phyloP scores from a whole-genome alignment of 805 yeast species.

The Maudiozyma bulderi region DNA sequence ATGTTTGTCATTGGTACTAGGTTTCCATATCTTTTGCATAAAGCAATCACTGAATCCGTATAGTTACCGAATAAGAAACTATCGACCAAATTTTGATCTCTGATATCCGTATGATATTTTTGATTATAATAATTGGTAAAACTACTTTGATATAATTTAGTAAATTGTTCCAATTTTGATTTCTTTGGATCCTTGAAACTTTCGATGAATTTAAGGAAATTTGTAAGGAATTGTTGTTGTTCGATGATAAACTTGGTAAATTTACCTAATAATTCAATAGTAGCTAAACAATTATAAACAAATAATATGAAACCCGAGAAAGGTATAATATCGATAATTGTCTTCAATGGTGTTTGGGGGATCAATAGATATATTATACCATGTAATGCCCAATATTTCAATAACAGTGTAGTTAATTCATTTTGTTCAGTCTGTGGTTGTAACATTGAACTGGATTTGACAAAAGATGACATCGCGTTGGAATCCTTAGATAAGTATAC shows the following conservation, averaged over 20 bases:
- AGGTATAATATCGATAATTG: slow-evolving; percentile 9
- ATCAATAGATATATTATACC: slow-evolving; percentile 10
- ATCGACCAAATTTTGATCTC: background rate
- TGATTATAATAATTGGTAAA: slow-evolving; percentile 2
- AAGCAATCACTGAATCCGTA: slow-evolving; percentile 1
- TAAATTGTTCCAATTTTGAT: slow-evolving; percentile 9
- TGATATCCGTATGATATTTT: background rate
- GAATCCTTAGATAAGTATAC: slow-evolving; percentile 7
- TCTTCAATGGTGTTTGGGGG: slow-evolving; percentile 9
- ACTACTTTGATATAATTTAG: slow-evolving; percentile 3
- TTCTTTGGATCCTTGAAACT: slow-evolving; percentile 5
- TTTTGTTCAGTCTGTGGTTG: slow-evolving; percentile 4
- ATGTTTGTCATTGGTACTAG: background rate
- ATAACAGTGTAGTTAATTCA: slow-evolving; percentile 5
- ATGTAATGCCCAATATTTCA: slow-evolving; percentile 19
- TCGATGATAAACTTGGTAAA: slow-evolving; percentile 13
- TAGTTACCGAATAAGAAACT: slow-evolving; percentile 1
- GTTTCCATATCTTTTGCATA: background rate
- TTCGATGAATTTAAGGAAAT: slow-evolving; percentile 2
- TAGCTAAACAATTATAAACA: slow-evolving; percentile 4
- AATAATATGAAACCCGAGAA: slow-evolving; percentile 7
- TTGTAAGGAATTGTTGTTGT: slow-evolving; percentile 2
- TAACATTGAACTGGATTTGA: slow-evolving; percentile 1
- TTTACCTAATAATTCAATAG: slow-evolving; percentile 12
- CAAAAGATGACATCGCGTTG: slow-evolving; percentile 3